These are phyloP conservation scores for Magnaporthiopsis poae DNA, from an alignment of 2,329 filamentous ascomycete genomes.

Conservation along the genomic window DNA sequence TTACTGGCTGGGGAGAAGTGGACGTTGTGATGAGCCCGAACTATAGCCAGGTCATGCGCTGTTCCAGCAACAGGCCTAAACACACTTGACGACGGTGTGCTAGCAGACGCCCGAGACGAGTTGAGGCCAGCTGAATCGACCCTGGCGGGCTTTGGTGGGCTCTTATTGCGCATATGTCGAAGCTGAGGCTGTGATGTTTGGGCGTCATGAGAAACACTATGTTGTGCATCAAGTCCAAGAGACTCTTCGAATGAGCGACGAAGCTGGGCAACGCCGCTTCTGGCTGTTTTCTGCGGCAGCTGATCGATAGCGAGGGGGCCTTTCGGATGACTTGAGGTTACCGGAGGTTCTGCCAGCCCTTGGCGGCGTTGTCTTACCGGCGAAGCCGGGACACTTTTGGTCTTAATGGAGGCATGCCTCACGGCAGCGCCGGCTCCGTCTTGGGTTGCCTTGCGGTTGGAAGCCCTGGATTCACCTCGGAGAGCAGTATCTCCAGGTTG, in stretches of 20 bases:
- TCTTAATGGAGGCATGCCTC: background rate
- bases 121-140: too few species aligned
- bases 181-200: background rate
- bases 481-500: too few species aligned
- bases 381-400: background rate
- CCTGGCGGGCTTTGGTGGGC: background rate
- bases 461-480: background rate
- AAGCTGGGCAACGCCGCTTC: background rate
- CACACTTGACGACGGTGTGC: background rate
- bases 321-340: background rate
- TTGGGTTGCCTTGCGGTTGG: too few species aligned
- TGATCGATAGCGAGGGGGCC: too few species aligned
- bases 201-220: background rate
- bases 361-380: background rate
- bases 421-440: background rate
- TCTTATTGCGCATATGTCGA: background rate
- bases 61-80: background rate
- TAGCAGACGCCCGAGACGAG: too few species aligned
- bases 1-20: conserved; percentile 1
- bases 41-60: background rate
- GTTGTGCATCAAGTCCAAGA: background rate
- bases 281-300: too few species aligned
- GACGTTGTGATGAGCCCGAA: background rate
- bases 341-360: background rate
- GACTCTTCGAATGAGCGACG: background rate